phyloP scores from a whole-genome alignment of 352 stramenopile genomes.

The Aphanomyces invadans region DNA sequence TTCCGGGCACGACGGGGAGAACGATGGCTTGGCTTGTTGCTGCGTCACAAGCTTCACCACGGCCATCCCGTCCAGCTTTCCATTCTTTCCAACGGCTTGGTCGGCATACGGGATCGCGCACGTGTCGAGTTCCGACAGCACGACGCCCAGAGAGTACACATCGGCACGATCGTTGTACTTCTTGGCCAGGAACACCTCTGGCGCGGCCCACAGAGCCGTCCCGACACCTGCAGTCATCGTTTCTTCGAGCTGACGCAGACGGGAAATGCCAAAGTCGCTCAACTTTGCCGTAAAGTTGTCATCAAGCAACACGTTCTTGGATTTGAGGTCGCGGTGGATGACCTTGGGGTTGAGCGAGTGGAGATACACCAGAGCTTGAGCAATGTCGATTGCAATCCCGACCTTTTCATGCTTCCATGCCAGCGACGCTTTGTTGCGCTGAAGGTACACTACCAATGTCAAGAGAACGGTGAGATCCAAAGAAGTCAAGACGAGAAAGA shows the following conservation, averaged over 20 bases:
- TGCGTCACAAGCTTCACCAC: conserved; percentile 78
- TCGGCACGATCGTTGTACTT: conserved; percentile 18
- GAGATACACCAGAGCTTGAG: conserved; percentile 71
- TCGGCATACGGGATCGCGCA: conserved; percentile 14
- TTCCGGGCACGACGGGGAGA: conserved; percentile 42
- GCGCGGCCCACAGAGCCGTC: conserved; percentile 10
- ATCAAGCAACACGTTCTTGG: conserved; percentile 63
- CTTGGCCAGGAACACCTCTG: conserved; percentile 6
- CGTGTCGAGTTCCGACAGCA: conserved; percentile 22
- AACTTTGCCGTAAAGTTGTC: conserved; percentile 13
- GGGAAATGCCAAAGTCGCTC: conserved; percentile 25
- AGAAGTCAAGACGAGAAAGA: conserved; percentile 98
- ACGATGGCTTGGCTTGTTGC: conserved; percentile 53
- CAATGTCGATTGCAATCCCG: conserved; percentile 69
- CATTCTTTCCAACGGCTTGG: conserved; percentile 18
- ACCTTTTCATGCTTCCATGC: conserved; percentile 79
- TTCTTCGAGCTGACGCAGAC: conserved; percentile 13
- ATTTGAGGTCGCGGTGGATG: conserved; percentile 84
- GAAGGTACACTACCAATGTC: conserved; percentile 63
- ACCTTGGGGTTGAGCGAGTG: conserved; percentile 64
- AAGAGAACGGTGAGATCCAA: conserved; percentile 88
- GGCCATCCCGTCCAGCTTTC: conserved; percentile 80
- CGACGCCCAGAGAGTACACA: conserved; percentile 22
- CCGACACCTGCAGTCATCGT: conserved; percentile 23
- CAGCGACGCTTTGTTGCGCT: conserved; percentile 58